phyloP scores from a whole-genome alignment of 345 rosid species.

The Bruguiera parviflora region DNA sequence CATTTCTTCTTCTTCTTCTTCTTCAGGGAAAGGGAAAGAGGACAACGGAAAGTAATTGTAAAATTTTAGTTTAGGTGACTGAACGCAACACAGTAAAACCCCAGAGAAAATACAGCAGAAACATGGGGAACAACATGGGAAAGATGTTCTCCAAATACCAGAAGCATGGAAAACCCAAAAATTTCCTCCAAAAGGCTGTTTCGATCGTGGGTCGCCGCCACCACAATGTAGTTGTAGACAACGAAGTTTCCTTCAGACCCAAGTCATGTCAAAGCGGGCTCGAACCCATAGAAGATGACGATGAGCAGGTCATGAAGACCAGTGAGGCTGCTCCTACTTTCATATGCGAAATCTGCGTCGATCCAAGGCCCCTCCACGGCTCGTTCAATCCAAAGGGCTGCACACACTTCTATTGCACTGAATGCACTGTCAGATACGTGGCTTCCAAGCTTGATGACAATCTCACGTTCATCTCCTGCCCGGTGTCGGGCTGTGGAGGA shows the following conservation, averaged over 20 bases:
- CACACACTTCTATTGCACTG: slow-evolving; percentile 44
- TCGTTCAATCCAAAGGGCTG: slow-evolving; percentile 43
- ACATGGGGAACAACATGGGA: slow-evolving; percentile 10
- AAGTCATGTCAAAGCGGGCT: not conserved
- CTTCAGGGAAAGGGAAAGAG: too few species aligned
- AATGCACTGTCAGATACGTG: slow-evolving; percentile 43
- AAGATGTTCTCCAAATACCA: not conserved
- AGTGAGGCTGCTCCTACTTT: slow-evolving; percentile 18
- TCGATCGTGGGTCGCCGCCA: not conserved
- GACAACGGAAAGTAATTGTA: too few species aligned
- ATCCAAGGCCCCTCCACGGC: slow-evolving; percentile 21
- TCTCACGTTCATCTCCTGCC: slow-evolving; percentile 27
- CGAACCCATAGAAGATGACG: not conserved
- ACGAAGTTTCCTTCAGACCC: slow-evolving; percentile 1
- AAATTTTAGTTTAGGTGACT: too few species aligned
- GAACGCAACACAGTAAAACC: too few species aligned
- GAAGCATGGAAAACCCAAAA: not conserved
- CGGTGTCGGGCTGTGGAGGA: slow-evolving; percentile 24
- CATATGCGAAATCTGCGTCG: slow-evolving; percentile 47
- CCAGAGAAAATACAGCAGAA: not conserved
- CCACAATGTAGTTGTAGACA: not conserved
- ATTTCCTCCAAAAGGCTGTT: not conserved
- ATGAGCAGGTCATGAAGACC: not conserved
- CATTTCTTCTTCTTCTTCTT: too few species aligned
- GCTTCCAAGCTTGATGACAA: slow-evolving; percentile 45